Percentiles rank a stretch among this genome's conserved stretches.
phyloP scores from a whole-genome alignment of 202 grass and related monocot species.

The Zoysia matrella region DNA sequence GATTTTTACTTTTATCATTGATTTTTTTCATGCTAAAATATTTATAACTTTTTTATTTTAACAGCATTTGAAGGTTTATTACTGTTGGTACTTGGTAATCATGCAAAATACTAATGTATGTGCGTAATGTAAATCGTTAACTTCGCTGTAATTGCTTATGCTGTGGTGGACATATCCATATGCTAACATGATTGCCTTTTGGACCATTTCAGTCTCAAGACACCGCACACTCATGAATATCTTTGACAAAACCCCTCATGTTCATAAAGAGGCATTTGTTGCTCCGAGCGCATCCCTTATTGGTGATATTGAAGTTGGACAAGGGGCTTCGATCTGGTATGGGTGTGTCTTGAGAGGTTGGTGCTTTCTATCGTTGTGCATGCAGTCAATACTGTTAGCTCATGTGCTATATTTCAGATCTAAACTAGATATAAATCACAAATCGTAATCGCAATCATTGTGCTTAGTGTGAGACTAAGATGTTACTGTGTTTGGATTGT shows the following conservation, averaged over 20 bases:
- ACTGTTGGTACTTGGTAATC: not conserved
- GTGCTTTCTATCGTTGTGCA: constrained; percentile 4
- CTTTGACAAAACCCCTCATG: no score
- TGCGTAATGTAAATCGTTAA: not conserved
- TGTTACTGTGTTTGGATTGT: not conserved
- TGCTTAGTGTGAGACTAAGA: not conserved
- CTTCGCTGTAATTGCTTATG: not conserved
- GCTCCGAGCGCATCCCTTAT: no score
- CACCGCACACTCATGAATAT: no score
- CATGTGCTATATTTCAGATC: no score
- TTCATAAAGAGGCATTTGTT: no score
- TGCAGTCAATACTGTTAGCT: no score
- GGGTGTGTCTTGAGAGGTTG: constrained; percentile 56
- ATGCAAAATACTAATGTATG: not conserved
- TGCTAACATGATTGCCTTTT: constrained; percentile 40
- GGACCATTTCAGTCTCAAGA: not conserved
- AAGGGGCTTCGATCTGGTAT: no score
- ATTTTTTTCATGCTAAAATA: not conserved
- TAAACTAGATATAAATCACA: no score
- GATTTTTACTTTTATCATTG: not conserved
- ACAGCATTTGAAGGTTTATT: not conserved
- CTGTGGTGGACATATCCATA: not conserved
- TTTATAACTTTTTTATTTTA: not conserved
- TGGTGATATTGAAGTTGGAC: no score
- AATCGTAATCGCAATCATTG: no score